Conservation (phyloP, 148 eudicot genomes). For the Camellia lanceoleosa region DNA sequence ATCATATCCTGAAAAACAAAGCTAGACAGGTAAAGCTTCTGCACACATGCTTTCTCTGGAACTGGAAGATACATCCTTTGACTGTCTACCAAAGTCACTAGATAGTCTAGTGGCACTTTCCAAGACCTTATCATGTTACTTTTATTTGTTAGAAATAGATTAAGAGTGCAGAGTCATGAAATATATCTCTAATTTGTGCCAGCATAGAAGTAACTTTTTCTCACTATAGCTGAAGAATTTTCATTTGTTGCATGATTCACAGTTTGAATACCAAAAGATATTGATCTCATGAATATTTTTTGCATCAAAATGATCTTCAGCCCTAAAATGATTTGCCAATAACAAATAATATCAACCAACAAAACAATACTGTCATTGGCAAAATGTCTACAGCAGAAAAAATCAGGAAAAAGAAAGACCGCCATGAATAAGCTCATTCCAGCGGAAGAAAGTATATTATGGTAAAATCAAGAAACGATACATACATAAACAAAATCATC, state of each 20-base stretch:
- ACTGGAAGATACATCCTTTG: background rate
- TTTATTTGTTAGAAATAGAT: background rate
- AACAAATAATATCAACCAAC: background rate
- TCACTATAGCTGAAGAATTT: background rate
- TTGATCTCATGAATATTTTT: background rate
- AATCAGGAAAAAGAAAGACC: background rate
- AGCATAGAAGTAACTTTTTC: background rate
- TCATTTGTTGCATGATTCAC: background rate
- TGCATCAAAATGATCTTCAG: background rate
- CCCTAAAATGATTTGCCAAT: background rate
- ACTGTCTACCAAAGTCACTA: background rate
- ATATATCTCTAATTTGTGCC: background rate
- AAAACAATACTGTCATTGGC: background rate
- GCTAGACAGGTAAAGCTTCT: no score
- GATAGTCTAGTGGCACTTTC: background rate
- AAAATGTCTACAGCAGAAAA: background rate
- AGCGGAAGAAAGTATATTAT: background rate
- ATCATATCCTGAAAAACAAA: no score
- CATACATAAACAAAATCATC: conserved; percentile 84
- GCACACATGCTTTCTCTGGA: background rate
- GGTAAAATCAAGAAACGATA: conserved; percentile 1
- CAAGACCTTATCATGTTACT: background rate
- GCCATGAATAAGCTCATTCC: background rate
- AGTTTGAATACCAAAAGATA: background rate
- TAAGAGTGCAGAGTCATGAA: background rate